Percentiles rank a stretch among this genome's conserved stretches.
phyloP scores from a whole-genome alignment of 2,329 filamentous ascomycete genomes.

The Endoconidiophora laricicola region DNA sequence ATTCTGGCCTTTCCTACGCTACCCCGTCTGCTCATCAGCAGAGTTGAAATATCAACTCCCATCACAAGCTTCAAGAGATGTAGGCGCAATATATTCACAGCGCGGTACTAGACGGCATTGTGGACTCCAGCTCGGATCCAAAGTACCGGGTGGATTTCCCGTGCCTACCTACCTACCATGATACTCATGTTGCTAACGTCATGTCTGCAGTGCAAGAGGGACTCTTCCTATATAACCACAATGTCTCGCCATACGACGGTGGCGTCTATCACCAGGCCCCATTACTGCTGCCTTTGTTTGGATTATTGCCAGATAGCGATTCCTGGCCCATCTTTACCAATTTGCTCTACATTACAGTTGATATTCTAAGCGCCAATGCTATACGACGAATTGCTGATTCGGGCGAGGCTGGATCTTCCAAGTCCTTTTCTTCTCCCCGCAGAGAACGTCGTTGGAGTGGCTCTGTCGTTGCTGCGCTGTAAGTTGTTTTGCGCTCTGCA shows the following conservation, averaged over 20 bases:
- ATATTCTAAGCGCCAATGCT: constrained; percentile 67
- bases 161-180: not conserved
- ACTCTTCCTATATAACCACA: constrained; percentile 86
- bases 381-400: constrained; percentile 67
- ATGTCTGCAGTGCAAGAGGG: constrained; percentile 67
- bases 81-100: constrained; percentile 29
- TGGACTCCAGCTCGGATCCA: constrained; percentile 2
- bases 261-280: constrained; percentile 73
- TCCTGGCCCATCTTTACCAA: constrained; percentile 56
- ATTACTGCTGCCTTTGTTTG: constrained; percentile 79
- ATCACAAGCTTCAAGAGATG: constrained; percentile 96
- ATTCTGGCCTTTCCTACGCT: constrained; percentile 69
- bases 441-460: constrained; percentile 57
- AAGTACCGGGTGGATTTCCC: not conserved
- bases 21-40: constrained; percentile 68
- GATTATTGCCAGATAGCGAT: constrained; percentile 58
- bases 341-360: constrained; percentile 63
- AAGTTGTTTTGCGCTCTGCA: constrained; percentile 19
- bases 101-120: not conserved
- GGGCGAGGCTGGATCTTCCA: constrained; percentile 57
- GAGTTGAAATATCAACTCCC: constrained; percentile 92
- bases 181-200: constrained; percentile 3
- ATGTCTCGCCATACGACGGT: constrained; percentile 93
- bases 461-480: constrained; percentile 63
- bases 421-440: constrained; percentile 61